A percentile compares a stretch with the other conserved stretches of the same genome.
These are phyloP conservation scores for Alnus glutinosa DNA, from an alignment of 306 rosid species.

Conservation along the genomic window DNA sequence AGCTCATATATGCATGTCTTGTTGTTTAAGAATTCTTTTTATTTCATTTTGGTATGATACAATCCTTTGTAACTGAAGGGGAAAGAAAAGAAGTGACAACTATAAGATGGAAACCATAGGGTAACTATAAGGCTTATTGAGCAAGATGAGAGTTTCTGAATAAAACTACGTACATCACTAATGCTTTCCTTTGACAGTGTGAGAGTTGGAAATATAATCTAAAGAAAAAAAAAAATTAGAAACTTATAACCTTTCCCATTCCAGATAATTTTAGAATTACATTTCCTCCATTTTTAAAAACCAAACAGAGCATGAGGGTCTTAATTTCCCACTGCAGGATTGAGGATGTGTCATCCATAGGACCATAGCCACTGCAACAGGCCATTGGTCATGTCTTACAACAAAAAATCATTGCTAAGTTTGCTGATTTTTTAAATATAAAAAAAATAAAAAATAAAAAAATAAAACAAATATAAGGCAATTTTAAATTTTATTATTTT, in stretches of 20 bases:
- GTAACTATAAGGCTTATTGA: not conserved
- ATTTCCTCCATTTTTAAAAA: not conserved
- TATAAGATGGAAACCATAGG: not conserved
- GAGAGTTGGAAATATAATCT: not conserved
- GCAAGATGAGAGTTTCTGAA: not conserved
- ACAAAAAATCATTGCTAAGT: not conserved
- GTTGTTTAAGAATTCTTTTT: not conserved
- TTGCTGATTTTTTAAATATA: not conserved
- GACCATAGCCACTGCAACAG: not conserved
- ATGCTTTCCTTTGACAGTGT: no score
- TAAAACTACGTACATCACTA: no score
- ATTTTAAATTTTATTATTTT: not conserved
- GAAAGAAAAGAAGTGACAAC: not conserved
- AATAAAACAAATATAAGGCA: not conserved
- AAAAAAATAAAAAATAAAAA: not conserved
- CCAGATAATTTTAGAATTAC: not conserved
- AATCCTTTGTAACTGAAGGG: not conserved
- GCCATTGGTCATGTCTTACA: not conserved
- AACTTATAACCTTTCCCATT: not conserved
- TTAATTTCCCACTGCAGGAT: not conserved
- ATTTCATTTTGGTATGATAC: not conserved
- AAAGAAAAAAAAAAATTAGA: not conserved
- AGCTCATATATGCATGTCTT: not conserved
- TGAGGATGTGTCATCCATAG: not conserved
- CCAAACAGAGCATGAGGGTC: not conserved